These are phyloP conservation scores for Emmonsia crescens DNA, from an alignment of 2,329 filamentous ascomycete genomes.

Conservation along the genomic window DNA sequence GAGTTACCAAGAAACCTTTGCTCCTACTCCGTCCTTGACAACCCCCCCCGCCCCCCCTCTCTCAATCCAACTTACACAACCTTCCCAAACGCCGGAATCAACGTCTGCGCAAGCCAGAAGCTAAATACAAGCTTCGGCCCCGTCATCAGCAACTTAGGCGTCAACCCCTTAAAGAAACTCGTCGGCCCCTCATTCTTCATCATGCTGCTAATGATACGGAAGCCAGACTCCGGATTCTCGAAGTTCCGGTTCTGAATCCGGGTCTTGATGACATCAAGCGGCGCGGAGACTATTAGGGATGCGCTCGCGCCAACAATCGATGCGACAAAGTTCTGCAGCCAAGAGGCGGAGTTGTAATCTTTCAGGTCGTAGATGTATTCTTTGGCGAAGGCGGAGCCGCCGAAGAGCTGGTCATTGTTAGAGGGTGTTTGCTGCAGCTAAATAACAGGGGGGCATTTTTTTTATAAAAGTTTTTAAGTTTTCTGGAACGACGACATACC, in stretches of 20 bases:
- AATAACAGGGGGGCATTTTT: no score
- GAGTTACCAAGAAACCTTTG: not conserved
- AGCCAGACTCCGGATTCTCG: conserved; percentile 89
- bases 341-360: conserved; percentile 92
- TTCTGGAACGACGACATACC: conserved; percentile 44
- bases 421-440: no score
- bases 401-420: conserved; percentile 60
- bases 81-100: conserved; percentile 85
- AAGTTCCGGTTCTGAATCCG: conserved; percentile 98
- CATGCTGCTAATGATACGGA: conserved; percentile 89
- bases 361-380: conserved; percentile 82
- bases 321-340: conserved; percentile 94
- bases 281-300: conserved; percentile 91
- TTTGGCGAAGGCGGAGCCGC: conserved; percentile 93
- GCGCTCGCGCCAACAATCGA: conserved; percentile 91
- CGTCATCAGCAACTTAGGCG: conserved; percentile 97
- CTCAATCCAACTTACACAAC: conserved; percentile 45
- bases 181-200: conserved; percentile 73
- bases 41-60: not conserved
- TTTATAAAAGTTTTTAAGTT: no score
- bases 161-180: conserved; percentile 95
- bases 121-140: conserved; percentile 98
- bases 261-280: conserved; percentile 95
- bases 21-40: no score
- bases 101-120: conserved; percentile 97